phyloP scores from a whole-genome alignment of 208 protist species.

The Angomonas deanei region DNA sequence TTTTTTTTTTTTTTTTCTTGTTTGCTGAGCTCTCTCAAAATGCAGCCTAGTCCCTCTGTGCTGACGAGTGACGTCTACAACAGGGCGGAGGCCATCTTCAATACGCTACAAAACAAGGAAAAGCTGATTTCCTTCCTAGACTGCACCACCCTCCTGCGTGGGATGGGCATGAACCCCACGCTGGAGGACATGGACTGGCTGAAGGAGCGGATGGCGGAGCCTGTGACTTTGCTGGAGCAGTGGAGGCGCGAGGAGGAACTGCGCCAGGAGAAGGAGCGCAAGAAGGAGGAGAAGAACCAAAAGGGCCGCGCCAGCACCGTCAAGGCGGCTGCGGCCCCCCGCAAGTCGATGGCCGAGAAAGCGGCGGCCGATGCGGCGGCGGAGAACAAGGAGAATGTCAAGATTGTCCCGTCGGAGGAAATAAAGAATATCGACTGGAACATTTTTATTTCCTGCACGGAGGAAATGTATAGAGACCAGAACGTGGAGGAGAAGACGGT shows the following conservation, averaged over 20 bases:
- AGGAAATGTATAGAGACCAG: conserved; percentile 78
- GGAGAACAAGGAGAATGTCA: conserved; percentile 35
- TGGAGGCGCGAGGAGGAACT: conserved; percentile 85
- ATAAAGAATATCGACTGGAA: conserved; percentile 93
- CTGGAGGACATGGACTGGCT: conserved; percentile 78
- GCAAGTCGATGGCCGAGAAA: conserved; percentile 6
- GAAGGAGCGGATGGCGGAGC: conserved; percentile 67
- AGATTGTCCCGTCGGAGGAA: conserved; percentile 73
- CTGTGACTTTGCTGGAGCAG: conserved; percentile 69
- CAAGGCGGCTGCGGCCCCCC: conserved; percentile 13
- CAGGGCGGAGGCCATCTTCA: conserved; percentile 71
- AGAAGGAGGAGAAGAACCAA: conserved; percentile 66
- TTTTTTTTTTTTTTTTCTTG: conserved; percentile 10
- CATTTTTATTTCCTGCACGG: conserved; percentile 85
- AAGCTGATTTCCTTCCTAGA: conserved; percentile 87
- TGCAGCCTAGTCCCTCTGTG: conserved; percentile 21
- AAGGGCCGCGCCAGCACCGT: conserved; percentile 29
- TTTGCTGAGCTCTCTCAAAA: too few species aligned
- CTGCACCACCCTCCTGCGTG: conserved; percentile 83
- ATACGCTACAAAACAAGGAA: conserved; percentile 80
- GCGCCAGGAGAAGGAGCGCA: conserved; percentile 66
- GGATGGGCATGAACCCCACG: conserved; percentile 89
- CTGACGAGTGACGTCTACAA: conserved; percentile 90
- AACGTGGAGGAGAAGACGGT: conserved; percentile 62
- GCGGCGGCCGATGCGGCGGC: conserved; percentile 15